phyloP scores from a whole-genome alignment of 164 flowering plant species.

The Tetracentron sinense region DNA sequence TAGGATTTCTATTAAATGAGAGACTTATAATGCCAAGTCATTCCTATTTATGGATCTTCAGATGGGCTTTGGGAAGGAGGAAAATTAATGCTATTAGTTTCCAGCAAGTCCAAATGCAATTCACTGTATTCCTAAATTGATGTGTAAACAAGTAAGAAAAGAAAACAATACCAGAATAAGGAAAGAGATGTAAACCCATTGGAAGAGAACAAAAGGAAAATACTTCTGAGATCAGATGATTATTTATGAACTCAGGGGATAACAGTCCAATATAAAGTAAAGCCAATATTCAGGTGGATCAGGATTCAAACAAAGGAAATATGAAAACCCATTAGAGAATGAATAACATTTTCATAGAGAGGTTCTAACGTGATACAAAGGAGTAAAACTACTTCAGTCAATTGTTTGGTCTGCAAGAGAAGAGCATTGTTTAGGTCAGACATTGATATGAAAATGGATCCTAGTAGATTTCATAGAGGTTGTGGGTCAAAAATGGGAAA shows the following conservation, averaged over 20 bases:
- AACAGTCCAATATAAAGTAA: neutral
- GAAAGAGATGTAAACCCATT: neutral
- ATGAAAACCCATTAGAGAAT: too few species aligned
- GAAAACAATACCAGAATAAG: too few species aligned
- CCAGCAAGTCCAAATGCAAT: neutral
- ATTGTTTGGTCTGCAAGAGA: too few species aligned
- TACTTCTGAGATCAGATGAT: neutral
- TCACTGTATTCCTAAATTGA: neutral
- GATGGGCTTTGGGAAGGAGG: neutral
- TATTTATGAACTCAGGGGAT: neutral
- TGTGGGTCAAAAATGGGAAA: neutral
- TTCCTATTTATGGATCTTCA: neutral
- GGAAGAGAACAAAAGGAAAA: too few species aligned
- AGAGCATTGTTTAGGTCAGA: neutral
- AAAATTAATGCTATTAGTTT: neutral
- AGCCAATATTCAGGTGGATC: neutral
- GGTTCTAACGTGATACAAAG: neutral
- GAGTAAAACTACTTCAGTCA: neutral
- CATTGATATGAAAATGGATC: neutral
- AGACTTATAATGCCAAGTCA: too few species aligned
- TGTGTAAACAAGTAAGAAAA: neutral
- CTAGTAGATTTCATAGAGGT: neutral
- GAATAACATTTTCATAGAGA: neutral
- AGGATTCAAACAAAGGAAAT: neutral
- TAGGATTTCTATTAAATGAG: too few species aligned